Conservation (phyloP, 2,329 filamentous ascomycete species). For the Phaeophleospora eucalypticola region DNA sequence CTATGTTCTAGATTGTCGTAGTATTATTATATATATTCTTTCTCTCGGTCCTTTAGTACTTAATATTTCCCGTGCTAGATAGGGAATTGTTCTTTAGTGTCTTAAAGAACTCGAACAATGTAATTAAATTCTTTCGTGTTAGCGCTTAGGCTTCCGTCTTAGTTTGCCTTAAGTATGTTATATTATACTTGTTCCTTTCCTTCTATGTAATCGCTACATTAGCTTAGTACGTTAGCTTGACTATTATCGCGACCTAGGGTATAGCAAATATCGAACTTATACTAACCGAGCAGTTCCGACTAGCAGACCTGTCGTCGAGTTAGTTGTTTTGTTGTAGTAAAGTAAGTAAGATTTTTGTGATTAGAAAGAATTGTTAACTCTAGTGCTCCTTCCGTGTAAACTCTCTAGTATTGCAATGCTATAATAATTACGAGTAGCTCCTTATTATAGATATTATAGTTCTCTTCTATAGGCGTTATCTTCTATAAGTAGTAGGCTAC, state of each 20-base stretch:
- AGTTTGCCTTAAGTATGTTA: not conserved
- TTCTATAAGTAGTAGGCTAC: slow-evolving; percentile 17
- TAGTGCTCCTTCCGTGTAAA: not conserved
- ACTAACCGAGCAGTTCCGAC: slow-evolving; percentile 1
- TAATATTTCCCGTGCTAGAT: slow-evolving; percentile 9
- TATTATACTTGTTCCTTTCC: slow-evolving; percentile 3
- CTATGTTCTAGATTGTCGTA: slow-evolving; percentile 9
- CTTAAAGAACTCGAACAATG: slow-evolving; percentile 5
- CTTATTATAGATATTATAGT: slow-evolving; percentile 12
- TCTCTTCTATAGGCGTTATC: slow-evolving; percentile 13
- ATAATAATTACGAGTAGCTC: not conserved
- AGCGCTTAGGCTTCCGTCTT: not conserved
- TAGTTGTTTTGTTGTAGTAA: not conserved
- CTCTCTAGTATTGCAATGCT: slow-evolving; percentile 1
- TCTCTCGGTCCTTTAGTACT: slow-evolving; percentile 6
- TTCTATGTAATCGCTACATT: slow-evolving; percentile 1
- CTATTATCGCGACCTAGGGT: not conserved
- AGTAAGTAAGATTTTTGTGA: not conserved
- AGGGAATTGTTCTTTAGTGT: slow-evolving; percentile 10
- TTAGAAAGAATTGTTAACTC: not conserved
- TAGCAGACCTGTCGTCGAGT: not conserved
- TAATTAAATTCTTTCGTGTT: slow-evolving; percentile 6
- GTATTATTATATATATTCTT: slow-evolving; percentile 13
- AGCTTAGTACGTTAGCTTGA: not conserved
- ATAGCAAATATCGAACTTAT: slow-evolving; percentile 3